Conservation (phyloP, 2,329 filamentous ascomycete species). For the Cladophialophora yegresii region DNA sequence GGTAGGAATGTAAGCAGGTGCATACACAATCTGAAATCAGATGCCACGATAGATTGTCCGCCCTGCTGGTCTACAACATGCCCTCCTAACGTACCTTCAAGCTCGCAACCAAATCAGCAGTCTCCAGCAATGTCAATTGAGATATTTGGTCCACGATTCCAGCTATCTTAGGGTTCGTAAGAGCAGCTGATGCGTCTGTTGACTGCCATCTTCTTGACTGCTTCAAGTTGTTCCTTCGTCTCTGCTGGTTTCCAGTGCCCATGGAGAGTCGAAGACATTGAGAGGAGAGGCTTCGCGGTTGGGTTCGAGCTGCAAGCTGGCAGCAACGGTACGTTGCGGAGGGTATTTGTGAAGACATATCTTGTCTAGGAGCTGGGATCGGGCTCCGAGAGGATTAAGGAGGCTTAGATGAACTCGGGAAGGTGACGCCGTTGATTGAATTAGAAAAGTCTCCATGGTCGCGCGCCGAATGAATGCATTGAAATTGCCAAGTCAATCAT, state of each 20-base stretch:
- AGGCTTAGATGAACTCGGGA: neutral
- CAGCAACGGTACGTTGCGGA: slow-evolving; percentile 30
- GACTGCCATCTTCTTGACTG: slow-evolving; percentile 79
- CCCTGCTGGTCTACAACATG: neutral
- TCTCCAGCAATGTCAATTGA: slow-evolving; percentile 95
- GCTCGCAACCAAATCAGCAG: slow-evolving; percentile 88
- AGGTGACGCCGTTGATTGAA: neutral
- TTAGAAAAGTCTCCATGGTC: slow-evolving; percentile 1
- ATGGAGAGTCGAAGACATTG: slow-evolving; percentile 45
- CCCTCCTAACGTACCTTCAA: slow-evolving; percentile 70
- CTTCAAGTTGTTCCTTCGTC: slow-evolving; percentile 38
- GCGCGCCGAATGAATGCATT: neutral
- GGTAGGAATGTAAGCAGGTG: neutral
- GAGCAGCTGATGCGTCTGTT: slow-evolving; percentile 66
- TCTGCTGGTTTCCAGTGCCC: slow-evolving; percentile 45
- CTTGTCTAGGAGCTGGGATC: neutral
- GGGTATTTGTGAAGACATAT: slow-evolving; percentile 25
- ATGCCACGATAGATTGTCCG: neutral
- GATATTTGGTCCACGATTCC: slow-evolving; percentile 98
- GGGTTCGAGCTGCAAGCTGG: slow-evolving; percentile 35
- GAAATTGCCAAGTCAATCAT: neutral
- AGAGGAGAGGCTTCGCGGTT: slow-evolving; percentile 35
- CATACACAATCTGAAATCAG: neutral
- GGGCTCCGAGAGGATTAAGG: neutral
- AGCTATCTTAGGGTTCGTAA: slow-evolving; percentile 84